Conservation (phyloP, 2,329 filamentous ascomycete species). For the Stemphylium beticola region DNA sequence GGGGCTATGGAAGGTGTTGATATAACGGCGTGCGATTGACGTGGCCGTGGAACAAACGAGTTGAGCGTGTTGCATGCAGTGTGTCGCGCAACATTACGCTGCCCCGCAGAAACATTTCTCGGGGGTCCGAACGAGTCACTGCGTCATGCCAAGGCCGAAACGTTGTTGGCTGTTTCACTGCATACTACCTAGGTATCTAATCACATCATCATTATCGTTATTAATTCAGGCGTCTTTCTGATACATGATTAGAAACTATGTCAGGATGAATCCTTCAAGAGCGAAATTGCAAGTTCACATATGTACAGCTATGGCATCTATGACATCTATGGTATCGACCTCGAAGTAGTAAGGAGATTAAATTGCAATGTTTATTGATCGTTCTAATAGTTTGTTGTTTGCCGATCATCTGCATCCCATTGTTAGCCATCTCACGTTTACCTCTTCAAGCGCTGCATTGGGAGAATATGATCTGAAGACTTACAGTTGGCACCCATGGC, state of each 20-base stretch:
- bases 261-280: too few relatives aligned
- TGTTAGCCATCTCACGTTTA: neutral
- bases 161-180: too few relatives aligned
- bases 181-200: too few relatives aligned
- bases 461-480: conserved; percentile 8
- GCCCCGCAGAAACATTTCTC: conserved; percentile 14
- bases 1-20: neutral
- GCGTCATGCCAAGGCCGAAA: conserved; percentile 12
- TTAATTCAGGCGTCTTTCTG: too few relatives aligned
- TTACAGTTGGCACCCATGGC: conserved; percentile 76
- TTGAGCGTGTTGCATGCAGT: conserved; percentile 1
- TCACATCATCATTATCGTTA: too few relatives aligned
- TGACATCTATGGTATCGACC: neutral
- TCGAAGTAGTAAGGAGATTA: too few relatives aligned
- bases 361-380: neutral
- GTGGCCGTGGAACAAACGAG: conserved; percentile 4
- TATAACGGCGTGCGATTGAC: neutral
- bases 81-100: neutral
- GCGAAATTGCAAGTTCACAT: neutral
- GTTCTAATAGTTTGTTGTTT: conserved; percentile 27
- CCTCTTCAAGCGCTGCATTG: neutral
- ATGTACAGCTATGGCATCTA: neutral
- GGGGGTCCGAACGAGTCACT: conserved; percentile 8
- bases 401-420: conserved; percentile 23
- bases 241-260: too few relatives aligned